These are phyloP conservation scores for Nannizziopsis barbatae DNA, from an alignment of 2,329 filamentous ascomycete genomes.

Conservation along the genomic window DNA sequence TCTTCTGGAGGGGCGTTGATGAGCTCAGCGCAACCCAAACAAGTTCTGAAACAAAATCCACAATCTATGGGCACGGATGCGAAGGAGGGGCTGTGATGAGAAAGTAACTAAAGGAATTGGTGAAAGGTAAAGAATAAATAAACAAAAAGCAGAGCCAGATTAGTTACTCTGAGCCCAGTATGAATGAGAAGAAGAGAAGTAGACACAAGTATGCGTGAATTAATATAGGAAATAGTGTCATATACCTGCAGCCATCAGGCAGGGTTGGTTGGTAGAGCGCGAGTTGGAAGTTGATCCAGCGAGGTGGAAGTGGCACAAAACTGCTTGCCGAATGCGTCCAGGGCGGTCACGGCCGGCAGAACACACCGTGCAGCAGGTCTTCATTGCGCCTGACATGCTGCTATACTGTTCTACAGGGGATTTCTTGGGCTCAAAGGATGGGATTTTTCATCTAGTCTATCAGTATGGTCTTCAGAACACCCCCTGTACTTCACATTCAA, in stretches of 20 bases:
- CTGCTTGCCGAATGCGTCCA: constrained; percentile 8
- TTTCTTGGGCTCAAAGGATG: too few relatives aligned
- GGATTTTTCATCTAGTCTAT: too few relatives aligned
- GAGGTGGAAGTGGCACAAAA: neutral
- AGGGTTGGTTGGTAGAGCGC: too few relatives aligned
- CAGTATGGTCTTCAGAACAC: too few relatives aligned
- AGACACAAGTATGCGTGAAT: constrained; percentile 2
- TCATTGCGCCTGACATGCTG: neutral
- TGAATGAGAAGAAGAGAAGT: neutral
- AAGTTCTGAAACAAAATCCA: constrained; percentile 9
- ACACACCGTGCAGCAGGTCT: neutral
- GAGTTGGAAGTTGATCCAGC: neutral
- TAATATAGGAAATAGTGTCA: neutral
- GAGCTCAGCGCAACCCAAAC: constrained; percentile 7
- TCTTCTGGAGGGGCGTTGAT: constrained; percentile 7
- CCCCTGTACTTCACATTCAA: too few relatives aligned
- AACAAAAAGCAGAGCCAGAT: neutral
- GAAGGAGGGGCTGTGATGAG: neutral
- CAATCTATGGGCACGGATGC: neutral
- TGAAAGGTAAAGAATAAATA: neutral
- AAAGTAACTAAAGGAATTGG: neutral
- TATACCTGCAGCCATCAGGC: neutral
- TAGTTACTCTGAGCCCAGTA: neutral
- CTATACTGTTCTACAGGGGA: neutral
- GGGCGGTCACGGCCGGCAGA: constrained; percentile 11